Evolutionary conservation across 1,284 basidiomycete species (phyloP).

Genomic region (Amylostereum areolatum): DNA sequence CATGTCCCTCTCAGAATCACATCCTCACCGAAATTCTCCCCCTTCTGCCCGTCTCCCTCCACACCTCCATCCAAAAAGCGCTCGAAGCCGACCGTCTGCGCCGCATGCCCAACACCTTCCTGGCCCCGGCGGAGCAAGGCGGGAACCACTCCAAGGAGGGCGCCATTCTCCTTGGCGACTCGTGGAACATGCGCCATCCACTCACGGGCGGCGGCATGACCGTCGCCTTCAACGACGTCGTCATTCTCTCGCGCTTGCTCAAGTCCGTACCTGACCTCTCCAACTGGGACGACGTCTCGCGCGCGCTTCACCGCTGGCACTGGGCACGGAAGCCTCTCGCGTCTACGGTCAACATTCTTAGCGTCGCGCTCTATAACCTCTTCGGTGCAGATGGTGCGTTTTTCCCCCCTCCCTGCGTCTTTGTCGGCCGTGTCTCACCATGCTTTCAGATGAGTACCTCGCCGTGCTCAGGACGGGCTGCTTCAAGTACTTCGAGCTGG

Average conservation of each 20-base stretch:
- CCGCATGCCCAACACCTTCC: constrained; percentile 95
- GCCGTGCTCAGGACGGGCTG: constrained; percentile 88
- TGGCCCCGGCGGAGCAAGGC: constrained; percentile 84
- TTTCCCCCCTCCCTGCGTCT: constrained; percentile 11
- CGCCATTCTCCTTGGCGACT: constrained; percentile 87
- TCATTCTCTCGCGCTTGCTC: constrained; percentile 65
- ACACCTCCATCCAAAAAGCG: constrained; percentile 54
- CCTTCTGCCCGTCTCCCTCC: constrained; percentile 70
- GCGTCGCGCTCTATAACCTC: constrained; percentile 86
- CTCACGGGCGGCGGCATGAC: constrained; percentile 98
- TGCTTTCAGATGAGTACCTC: constrained; percentile 60
- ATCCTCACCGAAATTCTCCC: constrained; percentile 72
- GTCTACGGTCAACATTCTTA: constrained; percentile 86
- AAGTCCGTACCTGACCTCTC: constrained; percentile 39
- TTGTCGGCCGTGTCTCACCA: too few relatives aligned
- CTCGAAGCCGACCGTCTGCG: constrained; percentile 71
- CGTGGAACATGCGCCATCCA: constrained; percentile 99
- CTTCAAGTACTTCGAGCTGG: constrained; percentile 96
- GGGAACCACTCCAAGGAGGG: constrained; percentile 54
- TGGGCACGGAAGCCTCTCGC: constrained; percentile 79
- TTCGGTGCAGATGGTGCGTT: constrained; percentile 83
- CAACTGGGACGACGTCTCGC: constrained; percentile 61
- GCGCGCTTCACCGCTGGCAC: constrained; percentile 68
- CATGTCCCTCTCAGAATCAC: constrained; percentile 42
- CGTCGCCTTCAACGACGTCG: constrained; percentile 83